Base-by-base conservation (phyloP, 768 basidiomycete genomes). In the Crucibulum laeve region DNA sequence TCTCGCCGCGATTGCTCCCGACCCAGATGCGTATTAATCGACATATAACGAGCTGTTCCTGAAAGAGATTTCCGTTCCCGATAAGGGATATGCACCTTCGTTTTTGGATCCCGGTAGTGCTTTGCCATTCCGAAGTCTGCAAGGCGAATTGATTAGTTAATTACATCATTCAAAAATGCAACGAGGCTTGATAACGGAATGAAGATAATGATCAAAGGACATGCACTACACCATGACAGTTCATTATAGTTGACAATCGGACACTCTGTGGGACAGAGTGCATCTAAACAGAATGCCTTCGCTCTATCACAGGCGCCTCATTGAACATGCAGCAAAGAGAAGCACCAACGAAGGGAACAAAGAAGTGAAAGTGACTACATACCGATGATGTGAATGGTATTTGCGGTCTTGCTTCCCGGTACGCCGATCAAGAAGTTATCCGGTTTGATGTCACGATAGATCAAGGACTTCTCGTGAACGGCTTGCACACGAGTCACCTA, bases 111-210 rank as follows among this genome's bases (percentile, higher is more conserved):
- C 44, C 96, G 84, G 63, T 97, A 98, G 65, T 97, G 93, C 67
- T 99, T 99, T 40, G 95, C 95, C 96, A 98, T 98, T 48, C 95
- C 95, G 59, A 99, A 97, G 62, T 99, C 95, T 87, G 65, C 14
- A 25, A 28, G 33, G n/a, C n/a, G n/a, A 38, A 18, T 41, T 25
- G 35, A 47, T 49, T 39, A 49, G 35, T 40, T 47, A 44, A 41
- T 33, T 17, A 47, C 7, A 36, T 43, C 44, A 34, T 18, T 5
- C 5, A 33, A 19, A 34, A 30, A 39, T 36, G 35, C 14, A n/a
- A 42, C 28, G 21, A 33, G 28, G 24, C 7, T 13, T 8, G 14
- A 7, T 14, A 23, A 38, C 28, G 38, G 35, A 44, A 22, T 25
- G 26, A 43, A 18, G 26, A 24, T 10, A 40, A 21, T 45, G 8